Percentiles rank a stretch among this genome's conserved stretches.
Evolutionary conservation across 2,329 filamentous ascomycete genomes (phyloP).

Genomic region (Pseudocercospora musae): DNA sequence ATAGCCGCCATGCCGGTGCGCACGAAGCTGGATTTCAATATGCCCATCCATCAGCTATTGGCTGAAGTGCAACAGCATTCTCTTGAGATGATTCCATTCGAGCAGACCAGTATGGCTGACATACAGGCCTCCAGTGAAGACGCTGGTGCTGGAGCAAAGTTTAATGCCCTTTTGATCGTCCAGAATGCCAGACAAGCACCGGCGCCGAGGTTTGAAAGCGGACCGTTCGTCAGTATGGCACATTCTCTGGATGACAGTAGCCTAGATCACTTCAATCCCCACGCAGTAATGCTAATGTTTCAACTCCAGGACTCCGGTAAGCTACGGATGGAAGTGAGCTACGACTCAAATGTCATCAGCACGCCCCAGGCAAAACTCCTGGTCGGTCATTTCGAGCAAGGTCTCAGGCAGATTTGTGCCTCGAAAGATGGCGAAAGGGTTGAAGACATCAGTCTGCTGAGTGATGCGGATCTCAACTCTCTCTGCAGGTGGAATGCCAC

Average conservation of each 20-base stretch:
- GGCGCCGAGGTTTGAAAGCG: not conserved
- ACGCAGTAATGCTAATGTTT: constrained; percentile 11
- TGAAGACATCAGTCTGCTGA: constrained; percentile 4
- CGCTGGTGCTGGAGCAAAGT: not conserved
- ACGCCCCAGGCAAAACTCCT: constrained; percentile 1
- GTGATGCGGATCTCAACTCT: not conserved
- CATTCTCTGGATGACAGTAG: not conserved
- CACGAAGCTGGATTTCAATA: not conserved
- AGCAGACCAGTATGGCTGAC: not conserved
- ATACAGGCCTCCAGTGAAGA: constrained; percentile 6
- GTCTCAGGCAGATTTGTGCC: constrained; percentile 10
- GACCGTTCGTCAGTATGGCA: constrained; percentile 6
- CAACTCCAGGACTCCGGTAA: not conserved
- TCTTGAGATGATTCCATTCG: not conserved
- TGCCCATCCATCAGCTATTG: not conserved
- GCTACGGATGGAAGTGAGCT: constrained; percentile 2
- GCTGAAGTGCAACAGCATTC: not conserved
- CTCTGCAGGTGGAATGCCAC: constrained; percentile 8
- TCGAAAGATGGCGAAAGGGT: not conserved
- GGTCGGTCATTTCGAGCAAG: constrained; percentile 5
- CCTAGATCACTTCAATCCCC: constrained; percentile 12
- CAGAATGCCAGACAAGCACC: constrained; percentile 3
- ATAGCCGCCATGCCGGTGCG: not conserved
- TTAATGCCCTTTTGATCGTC: constrained; percentile 7
- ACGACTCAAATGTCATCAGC: constrained; percentile 6